Percentiles rank a stretch among this genome's conserved stretches.
These are phyloP conservation scores for Cyclotella baltica DNA, from an alignment of 108 stramenopile genomes.

Conservation along the genomic window DNA sequence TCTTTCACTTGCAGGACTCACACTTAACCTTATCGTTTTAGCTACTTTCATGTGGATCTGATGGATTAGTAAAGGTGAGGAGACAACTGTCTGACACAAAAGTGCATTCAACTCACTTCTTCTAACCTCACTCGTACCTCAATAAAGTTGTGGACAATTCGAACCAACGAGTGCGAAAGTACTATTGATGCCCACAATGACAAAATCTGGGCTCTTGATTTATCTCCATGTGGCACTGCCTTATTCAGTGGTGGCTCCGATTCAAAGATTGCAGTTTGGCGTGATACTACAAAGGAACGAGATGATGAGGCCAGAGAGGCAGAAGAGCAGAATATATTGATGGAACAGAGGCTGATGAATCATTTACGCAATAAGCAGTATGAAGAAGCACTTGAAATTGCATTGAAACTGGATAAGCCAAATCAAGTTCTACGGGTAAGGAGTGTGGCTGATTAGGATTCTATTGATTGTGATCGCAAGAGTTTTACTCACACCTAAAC, in stretches of 20 bases:
- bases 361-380: slow-evolving; percentile 90
- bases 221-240: slow-evolving; percentile 63
- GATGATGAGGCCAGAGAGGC: slow-evolving; percentile 71
- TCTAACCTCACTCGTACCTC: neutral
- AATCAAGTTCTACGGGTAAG: slow-evolving; percentile 72
- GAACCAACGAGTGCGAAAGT: slow-evolving; percentile 93
- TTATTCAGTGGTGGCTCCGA: slow-evolving; percentile 94
- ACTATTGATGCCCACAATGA: slow-evolving; percentile 93
- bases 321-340: slow-evolving; percentile 77
- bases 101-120: neutral
- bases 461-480: slow-evolving; percentile 9
- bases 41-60: slow-evolving; percentile 90
- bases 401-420: slow-evolving; percentile 88
- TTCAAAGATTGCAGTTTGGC: slow-evolving; percentile 91
- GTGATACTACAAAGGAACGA: slow-evolving; percentile 87
- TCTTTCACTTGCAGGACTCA: neutral
- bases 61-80: slow-evolving; percentile 82
- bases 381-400: slow-evolving; percentile 82
- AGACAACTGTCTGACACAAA: neutral
- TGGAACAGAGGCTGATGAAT: slow-evolving; percentile 89
- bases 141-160: slow-evolving; percentile 92
- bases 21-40: slow-evolving; percentile 43
- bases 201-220: slow-evolving; percentile 95
- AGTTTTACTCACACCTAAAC: slow-evolving; percentile 10
- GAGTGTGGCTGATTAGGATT: neutral